Conservation (phyloP, 208 protist genomes). For the Leishmania guyanensis region DNA sequence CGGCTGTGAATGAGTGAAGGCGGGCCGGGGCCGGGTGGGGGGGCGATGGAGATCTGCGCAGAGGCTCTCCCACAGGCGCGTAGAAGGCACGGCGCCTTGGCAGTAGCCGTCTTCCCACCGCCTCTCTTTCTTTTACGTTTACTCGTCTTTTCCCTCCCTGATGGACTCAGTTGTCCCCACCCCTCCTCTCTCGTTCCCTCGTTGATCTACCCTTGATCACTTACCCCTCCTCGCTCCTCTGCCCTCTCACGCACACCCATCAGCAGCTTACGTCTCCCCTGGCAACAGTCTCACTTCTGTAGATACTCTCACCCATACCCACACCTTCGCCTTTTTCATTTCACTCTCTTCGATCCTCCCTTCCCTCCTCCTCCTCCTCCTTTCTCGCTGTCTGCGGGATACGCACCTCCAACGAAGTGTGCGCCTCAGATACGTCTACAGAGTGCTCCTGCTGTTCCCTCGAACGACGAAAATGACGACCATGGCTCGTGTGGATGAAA, state of each 20-base stretch:
- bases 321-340: not conserved
- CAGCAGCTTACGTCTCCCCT: too few species aligned
- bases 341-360: not conserved
- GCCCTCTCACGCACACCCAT: not conserved
- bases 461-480: conserved; percentile 60
- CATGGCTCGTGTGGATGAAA: conserved; percentile 66
- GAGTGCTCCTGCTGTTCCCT: not conserved
- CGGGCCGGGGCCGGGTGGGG: not conserved
- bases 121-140: not conserved
- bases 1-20: not conserved
- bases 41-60: not conserved
- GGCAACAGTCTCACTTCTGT: too few species aligned
- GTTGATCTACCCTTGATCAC: not conserved
- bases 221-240: not conserved
- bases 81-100: not conserved
- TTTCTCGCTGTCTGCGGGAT: not conserved
- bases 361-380: not conserved
- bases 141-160: not conserved
- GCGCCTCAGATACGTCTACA: not conserved
- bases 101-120: not conserved
- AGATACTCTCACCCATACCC: not conserved
- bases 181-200: not conserved
- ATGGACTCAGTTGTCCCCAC: not conserved
- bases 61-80: not conserved
- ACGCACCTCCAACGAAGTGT: not conserved